Conservation (phyloP, 1,284 basidiomycete species). For the Tylopilus orsonianus region DNA sequence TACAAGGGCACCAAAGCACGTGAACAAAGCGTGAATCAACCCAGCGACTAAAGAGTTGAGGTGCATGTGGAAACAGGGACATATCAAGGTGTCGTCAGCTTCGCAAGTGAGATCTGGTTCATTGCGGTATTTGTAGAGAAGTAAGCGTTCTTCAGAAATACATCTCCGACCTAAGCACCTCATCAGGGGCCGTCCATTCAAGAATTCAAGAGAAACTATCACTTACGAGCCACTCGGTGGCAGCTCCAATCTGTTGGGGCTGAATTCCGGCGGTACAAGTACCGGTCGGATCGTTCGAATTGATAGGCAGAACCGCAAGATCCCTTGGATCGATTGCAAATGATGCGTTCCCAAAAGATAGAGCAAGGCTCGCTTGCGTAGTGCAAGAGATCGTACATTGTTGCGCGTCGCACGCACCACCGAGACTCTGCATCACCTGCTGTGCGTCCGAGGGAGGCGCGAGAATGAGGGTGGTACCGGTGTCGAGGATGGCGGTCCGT, state of each 20-base stretch:
- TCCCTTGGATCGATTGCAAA: constrained; percentile 73
- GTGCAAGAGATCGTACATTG: constrained; percentile 83
- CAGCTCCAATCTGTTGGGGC: constrained; percentile 59
- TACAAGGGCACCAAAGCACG: background rate
- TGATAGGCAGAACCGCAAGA: constrained; percentile 66
- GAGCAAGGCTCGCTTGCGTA: constrained; percentile 58
- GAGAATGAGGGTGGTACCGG: constrained; percentile 72
- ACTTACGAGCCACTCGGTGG: constrained; percentile 71
- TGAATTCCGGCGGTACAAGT: constrained; percentile 77
- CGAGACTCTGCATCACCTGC: constrained; percentile 60
- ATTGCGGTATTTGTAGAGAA: constrained; percentile 70
- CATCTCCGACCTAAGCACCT: constrained; percentile 53
- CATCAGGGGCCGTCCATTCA: constrained; percentile 5
- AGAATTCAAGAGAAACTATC: constrained; percentile 4
- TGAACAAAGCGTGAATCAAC: constrained; percentile 3
- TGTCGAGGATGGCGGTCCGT: constrained; percentile 77
- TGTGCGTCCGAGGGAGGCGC: constrained; percentile 59
- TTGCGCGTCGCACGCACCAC: constrained; percentile 57
- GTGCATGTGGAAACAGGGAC: background rate
- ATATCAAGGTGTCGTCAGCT: constrained; percentile 33
- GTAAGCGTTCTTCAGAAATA: constrained; percentile 80
- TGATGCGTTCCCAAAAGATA: constrained; percentile 62
- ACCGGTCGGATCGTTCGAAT: constrained; percentile 60
- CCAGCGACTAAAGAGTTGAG: constrained; percentile 2
- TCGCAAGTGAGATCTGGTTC: constrained; percentile 72